A percentile compares a stretch with the other conserved stretches of the same genome.
phyloP scores from a whole-genome alignment of 208 protist species.

The Trichomonas tenax region DNA sequence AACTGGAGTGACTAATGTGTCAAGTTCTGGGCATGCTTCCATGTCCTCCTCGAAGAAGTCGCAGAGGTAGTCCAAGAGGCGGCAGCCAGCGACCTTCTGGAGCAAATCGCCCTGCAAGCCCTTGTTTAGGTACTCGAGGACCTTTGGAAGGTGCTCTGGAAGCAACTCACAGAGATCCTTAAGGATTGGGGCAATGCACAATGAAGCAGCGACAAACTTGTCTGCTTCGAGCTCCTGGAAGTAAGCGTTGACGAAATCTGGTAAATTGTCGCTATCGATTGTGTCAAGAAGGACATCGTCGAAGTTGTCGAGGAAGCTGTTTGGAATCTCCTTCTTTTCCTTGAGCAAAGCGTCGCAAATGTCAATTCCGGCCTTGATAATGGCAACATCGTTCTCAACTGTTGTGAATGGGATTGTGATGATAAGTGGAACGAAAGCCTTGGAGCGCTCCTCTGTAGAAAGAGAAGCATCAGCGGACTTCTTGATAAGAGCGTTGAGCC shows the following conservation, averaged over 20 bases:
- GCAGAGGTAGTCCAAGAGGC: neutral
- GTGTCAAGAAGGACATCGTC: neutral
- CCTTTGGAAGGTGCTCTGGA: neutral
- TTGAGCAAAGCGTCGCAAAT: neutral
- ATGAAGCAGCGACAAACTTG: neutral
- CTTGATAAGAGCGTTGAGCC: neutral
- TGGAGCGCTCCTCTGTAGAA: neutral
- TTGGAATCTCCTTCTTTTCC: neutral
- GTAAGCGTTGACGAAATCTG: neutral
- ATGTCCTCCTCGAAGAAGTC: neutral
- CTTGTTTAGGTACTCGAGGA: neutral
- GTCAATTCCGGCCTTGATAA: neutral
- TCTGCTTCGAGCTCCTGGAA: neutral
- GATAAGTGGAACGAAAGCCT: neutral
- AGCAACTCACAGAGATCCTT: neutral
- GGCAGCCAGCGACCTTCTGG: neutral
- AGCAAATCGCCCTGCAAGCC: neutral
- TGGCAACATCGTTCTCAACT: neutral
- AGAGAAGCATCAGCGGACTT: neutral
- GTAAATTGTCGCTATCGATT: neutral
- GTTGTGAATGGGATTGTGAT: neutral
- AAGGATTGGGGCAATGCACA: neutral
- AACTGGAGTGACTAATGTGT: neutral
- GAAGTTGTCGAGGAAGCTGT: neutral
- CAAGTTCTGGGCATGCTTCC: neutral